Percentiles rank a stretch among this genome's conserved stretches.
phyloP scores from a whole-genome alignment of 116 monocot species.

The Phalaenopsis hybrid region DNA sequence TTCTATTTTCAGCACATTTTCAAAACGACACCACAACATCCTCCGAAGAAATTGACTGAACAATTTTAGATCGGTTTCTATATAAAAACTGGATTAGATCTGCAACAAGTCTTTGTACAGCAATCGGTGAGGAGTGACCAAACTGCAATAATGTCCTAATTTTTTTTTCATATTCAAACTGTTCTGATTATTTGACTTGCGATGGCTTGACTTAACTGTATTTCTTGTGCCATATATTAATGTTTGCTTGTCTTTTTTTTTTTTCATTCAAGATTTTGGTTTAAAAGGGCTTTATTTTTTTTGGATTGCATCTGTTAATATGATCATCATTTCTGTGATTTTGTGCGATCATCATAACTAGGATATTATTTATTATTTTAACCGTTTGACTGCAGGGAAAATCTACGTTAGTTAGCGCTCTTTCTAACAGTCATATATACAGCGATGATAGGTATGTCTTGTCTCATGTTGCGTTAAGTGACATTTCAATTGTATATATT shows the following conservation, averaged over 20 bases:
- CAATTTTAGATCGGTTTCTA: too few species aligned
- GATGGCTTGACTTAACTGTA: background rate
- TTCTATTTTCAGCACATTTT: too few species aligned
- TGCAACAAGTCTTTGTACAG: background rate
- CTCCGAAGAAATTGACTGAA: too few species aligned
- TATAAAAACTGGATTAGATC: too few species aligned
- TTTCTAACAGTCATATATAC: conserved; percentile 70
- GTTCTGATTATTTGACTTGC: background rate
- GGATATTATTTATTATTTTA: conserved; percentile 5
- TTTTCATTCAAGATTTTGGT: background rate
- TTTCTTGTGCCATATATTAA: background rate
- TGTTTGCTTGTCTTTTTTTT: background rate
- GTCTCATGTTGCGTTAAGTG: background rate
- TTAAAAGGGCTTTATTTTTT: background rate
- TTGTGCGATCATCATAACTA: background rate
- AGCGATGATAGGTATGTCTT: conserved; percentile 71
- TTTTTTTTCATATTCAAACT: background rate
- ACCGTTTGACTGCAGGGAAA: conserved; percentile 55
- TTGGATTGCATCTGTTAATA: background rate
- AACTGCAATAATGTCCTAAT: background rate
- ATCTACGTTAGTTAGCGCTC: conserved; percentile 90
- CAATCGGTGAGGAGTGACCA: background rate
- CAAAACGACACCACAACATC: too few species aligned
- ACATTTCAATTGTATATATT: conserved; percentile 1
- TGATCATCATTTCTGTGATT: background rate